phyloP scores from a whole-genome alignment of 106 monocot genomes.

The Gastrodia elata region DNA sequence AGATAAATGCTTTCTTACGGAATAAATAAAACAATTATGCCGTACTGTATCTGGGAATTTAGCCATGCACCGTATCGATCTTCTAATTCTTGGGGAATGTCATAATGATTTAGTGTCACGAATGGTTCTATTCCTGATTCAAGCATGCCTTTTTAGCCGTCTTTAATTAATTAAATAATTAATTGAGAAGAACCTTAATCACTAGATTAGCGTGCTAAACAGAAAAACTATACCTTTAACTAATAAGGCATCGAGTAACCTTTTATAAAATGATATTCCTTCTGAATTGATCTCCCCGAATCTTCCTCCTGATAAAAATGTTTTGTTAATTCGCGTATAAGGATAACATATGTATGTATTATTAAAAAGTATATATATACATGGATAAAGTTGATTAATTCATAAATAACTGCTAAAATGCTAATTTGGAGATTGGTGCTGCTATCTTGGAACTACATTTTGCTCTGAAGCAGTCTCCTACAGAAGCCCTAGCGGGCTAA shows the following conservation, averaged over 20 bases:
- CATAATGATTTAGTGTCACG: conserved; percentile 42
- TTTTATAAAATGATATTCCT: conserved; percentile 11
- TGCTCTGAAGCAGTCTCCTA: too few species aligned
- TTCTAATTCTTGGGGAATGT: conserved; percentile 47
- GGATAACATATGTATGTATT: too few species aligned
- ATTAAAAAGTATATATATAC: neutral
- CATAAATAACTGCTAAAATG: too few species aligned
- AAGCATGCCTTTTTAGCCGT: too few species aligned
- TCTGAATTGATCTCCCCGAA: conserved; percentile 10
- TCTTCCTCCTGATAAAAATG: conserved; percentile 7
- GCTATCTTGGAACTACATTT: too few species aligned
- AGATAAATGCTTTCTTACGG: neutral
- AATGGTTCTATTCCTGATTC: conserved; percentile 47
- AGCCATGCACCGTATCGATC: conserved; percentile 37
- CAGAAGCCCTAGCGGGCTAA: too few species aligned
- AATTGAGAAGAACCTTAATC: neutral
- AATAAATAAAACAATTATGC: neutral
- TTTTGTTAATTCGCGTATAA: neutral
- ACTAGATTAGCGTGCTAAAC: neutral
- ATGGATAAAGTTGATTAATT: too few species aligned
- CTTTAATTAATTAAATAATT: neutral
- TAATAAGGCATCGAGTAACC: conserved; percentile 5
- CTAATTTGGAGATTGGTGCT: too few species aligned
- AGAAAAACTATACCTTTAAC: conserved; percentile 10
- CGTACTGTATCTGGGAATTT: conserved; percentile 47